These are phyloP conservation scores for Rhodamnia rubescens DNA, from an alignment of 345 rosid species.

Conservation along the genomic window DNA sequence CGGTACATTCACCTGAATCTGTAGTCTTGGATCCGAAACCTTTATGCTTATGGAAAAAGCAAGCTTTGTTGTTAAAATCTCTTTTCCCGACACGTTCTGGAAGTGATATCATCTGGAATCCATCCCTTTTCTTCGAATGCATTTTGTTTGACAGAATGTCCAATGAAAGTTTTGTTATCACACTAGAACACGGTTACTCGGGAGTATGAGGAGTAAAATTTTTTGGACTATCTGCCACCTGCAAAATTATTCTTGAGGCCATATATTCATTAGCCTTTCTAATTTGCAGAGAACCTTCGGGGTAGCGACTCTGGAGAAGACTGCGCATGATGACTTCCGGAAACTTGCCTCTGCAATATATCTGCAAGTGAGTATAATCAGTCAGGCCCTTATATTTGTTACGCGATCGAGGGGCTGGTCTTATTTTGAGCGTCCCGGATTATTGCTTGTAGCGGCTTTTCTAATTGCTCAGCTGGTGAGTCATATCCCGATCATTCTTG, in stretches of 20 bases:
- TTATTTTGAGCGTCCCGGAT: conserved; percentile 86
- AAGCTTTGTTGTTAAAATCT: neutral
- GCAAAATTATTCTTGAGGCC: neutral
- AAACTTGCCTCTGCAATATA: conserved; percentile 97
- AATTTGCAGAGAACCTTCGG: conserved; percentile 57
- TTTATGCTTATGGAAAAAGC: neutral
- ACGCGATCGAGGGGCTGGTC: conserved; percentile 97
- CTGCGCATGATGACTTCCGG: conserved; percentile 78
- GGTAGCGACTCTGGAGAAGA: conserved; percentile 78
- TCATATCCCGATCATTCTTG: neutral
- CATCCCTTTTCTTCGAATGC: neutral
- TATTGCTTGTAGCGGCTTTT: conserved; percentile 65
- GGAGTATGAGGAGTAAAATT: neutral
- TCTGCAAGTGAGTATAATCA: conserved; percentile 92
- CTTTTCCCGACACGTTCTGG: neutral
- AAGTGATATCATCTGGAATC: neutral
- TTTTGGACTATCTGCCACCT: neutral
- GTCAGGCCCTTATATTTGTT: conserved; percentile 96
- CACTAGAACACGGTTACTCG: neutral
- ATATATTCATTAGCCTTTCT: neutral
- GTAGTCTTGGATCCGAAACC: neutral
- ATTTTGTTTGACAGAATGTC: neutral
- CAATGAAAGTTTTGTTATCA: neutral
- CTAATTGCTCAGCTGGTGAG: conserved; percentile 88
- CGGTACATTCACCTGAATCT: conserved; percentile 24